Conservation (phyloP, 805 yeast genomes). For the Barnettozyma siamensis region DNA sequence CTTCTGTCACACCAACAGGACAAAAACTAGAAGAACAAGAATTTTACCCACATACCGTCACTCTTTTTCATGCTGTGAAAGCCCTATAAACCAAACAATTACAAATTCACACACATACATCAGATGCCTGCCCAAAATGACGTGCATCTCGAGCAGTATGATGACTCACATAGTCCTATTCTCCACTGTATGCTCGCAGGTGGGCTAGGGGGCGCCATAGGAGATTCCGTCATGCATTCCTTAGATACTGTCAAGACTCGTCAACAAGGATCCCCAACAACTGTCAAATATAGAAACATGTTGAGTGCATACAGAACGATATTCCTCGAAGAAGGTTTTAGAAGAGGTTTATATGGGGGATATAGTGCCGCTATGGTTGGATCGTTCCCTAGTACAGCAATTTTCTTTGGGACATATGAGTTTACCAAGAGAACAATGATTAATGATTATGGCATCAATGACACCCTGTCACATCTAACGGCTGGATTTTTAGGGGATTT, state of each 20-base stretch:
- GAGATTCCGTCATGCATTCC: slow-evolving; percentile 92
- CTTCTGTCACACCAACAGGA: no score
- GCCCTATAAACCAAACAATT: no score
- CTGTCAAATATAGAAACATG: slow-evolving; percentile 66
- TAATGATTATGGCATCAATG: slow-evolving; percentile 58
- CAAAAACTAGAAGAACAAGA: no score
- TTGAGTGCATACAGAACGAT: slow-evolving; percentile 70
- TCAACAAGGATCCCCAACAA: slow-evolving; percentile 87
- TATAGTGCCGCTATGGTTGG: slow-evolving; percentile 90
- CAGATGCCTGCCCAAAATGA: slow-evolving; percentile 14
- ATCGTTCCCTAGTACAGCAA: slow-evolving; percentile 87
- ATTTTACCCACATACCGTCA: no score
- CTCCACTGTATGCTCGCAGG: slow-evolving; percentile 76
- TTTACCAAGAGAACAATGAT: slow-evolving; percentile 66
- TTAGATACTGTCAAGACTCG: slow-evolving; percentile 94
- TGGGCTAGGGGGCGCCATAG: slow-evolving; percentile 90
- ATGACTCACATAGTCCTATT: slow-evolving; percentile 32
- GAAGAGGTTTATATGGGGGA: slow-evolving; percentile 86
- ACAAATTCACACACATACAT: not conserved
- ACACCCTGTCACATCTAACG: slow-evolving; percentile 69
- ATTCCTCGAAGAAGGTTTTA: slow-evolving; percentile 76
- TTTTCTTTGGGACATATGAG: slow-evolving; percentile 93
- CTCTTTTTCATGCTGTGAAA: no score
- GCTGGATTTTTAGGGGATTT: slow-evolving; percentile 95
- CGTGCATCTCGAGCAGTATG: slow-evolving; percentile 10